These are phyloP conservation scores for Tylopilus microsporus DNA, from an alignment of 1,284 basidiomycete species.

Conservation along the genomic window DNA sequence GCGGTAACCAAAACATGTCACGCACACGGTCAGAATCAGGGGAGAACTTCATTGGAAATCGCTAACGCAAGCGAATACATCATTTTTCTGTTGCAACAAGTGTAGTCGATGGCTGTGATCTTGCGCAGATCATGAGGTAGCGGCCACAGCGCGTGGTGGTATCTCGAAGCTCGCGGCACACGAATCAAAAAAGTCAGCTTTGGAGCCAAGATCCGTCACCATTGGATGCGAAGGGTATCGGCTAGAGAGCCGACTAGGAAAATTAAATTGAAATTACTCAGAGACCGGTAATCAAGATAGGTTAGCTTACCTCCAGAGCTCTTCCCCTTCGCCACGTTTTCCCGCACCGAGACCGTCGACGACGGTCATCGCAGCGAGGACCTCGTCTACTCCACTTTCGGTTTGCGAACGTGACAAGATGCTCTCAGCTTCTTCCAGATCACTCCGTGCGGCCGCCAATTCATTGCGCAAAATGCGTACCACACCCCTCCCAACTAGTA, in stretches of 20 bases:
- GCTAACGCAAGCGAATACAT: background rate
- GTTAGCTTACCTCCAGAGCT: slow-evolving; percentile 56
- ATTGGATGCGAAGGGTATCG: slow-evolving; percentile 65
- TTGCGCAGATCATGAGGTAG: slow-evolving; percentile 10
- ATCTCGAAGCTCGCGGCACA: slow-evolving; percentile 62
- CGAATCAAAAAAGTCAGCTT: slow-evolving; percentile 68
- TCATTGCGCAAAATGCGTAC: slow-evolving; percentile 80
- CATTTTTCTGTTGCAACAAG: background rate
- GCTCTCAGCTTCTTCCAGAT: slow-evolving; percentile 73
- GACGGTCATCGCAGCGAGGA: slow-evolving; percentile 66
- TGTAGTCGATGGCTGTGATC: background rate
- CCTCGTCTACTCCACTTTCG: slow-evolving; percentile 41
- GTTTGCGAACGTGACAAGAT: slow-evolving; percentile 26
- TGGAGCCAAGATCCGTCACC: slow-evolving; percentile 57
- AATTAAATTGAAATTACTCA: background rate
- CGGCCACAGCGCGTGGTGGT: slow-evolving; percentile 45
- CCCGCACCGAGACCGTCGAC: slow-evolving; percentile 57
- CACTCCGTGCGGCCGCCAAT: slow-evolving; percentile 76
- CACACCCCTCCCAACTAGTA: slow-evolving; percentile 80
- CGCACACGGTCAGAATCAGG: background rate
- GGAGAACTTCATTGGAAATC: background rate
- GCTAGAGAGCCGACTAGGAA: slow-evolving; percentile 50
- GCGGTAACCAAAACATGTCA: background rate
- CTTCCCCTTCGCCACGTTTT: slow-evolving; percentile 59
- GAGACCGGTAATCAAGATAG: background rate